Percentiles rank a stretch among this genome's conserved stretches.
Conservation (phyloP, 768 basidiomycete species). For the Kwoniella sp. region DNA sequence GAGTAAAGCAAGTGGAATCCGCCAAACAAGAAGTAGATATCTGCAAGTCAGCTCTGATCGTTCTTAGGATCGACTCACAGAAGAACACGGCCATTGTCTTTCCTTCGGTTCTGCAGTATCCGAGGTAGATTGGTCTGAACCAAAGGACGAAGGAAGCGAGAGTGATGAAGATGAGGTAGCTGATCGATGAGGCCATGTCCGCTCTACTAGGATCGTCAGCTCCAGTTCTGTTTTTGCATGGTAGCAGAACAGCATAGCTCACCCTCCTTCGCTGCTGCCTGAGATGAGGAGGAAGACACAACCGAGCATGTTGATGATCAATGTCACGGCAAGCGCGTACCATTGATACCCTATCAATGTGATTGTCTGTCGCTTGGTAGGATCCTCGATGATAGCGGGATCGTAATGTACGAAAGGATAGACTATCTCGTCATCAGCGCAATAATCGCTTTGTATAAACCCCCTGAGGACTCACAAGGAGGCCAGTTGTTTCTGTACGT, state of each 20-base stretch:
- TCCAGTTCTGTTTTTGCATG: background rate
- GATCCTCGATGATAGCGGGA: conserved; percentile 76
- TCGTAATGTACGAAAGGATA: conserved; percentile 94
- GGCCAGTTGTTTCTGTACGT: conserved; percentile 87
- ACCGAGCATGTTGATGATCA: conserved; percentile 85
- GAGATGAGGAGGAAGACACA: conserved; percentile 82
- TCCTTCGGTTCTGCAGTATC: conserved; percentile 82
- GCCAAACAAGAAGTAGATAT: conserved; percentile 94
- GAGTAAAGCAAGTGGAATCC: conserved; percentile 94
- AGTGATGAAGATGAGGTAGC: conserved; percentile 74
- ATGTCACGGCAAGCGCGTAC: conserved; percentile 79
- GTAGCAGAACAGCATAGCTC: conserved; percentile 16
- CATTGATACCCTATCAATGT: conserved; percentile 88
- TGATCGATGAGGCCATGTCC: conserved; percentile 48
- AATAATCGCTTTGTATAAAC: background rate
- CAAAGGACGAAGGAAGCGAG: conserved; percentile 83
- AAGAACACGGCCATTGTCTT: conserved; percentile 54
- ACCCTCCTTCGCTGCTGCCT: conserved; percentile 65
- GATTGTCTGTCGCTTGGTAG: conserved; percentile 74
- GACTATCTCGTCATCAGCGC: conserved; percentile 60
- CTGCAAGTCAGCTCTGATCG: conserved; percentile 58
- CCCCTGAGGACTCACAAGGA: conserved; percentile 64
- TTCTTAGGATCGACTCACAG: conserved; percentile 33
- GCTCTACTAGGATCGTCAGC: conserved; percentile 34
- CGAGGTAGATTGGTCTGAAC: conserved; percentile 98